Evolutionary conservation across 2,329 filamentous ascomycete genomes (phyloP).

Genomic region (Apiospora pterosperma): DNA sequence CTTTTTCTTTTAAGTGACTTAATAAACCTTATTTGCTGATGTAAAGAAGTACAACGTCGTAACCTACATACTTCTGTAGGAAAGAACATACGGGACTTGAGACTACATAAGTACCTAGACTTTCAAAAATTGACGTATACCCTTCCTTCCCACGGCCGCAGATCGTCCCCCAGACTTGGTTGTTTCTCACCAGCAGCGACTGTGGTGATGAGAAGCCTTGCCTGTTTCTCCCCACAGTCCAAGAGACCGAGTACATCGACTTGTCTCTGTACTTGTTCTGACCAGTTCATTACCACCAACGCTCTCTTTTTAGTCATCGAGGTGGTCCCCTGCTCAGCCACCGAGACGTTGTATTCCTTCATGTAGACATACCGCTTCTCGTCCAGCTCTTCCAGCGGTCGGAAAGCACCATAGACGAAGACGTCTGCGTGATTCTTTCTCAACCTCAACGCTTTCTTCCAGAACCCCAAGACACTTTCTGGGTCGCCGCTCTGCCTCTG

Average conservation of each 20-base stretch:
- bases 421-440: conserved; percentile 54
- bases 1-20: background rate
- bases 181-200: background rate
- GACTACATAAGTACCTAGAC: no score
- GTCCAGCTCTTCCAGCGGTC: conserved; percentile 45
- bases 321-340: conserved; percentile 9
- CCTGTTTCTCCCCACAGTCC: conserved; percentile 13
- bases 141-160: conserved; percentile 27
- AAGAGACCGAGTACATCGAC: conserved; percentile 22
- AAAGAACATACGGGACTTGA: no score
- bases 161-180: background rate
- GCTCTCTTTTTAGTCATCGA: conserved; percentile 24
- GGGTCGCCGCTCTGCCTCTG: conserved; percentile 40
- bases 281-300: conserved; percentile 46
- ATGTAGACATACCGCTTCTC: conserved; percentile 56
- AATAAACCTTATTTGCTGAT: no score
- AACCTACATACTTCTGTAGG: no score
- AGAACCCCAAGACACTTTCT: conserved; percentile 55
- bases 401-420: conserved; percentile 61
- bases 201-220: conserved; percentile 25
- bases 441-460: conserved; percentile 48
- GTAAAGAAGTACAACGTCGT: no score
- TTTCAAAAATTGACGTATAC: conserved; percentile 31
- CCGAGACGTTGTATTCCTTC: conserved; percentile 28
- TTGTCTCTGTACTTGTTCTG: conserved; percentile 26